Percentiles rank a stretch among this genome's conserved stretches.
These are phyloP conservation scores for Pyrus bretschneideri DNA, from an alignment of 306 rosid species.

Conservation along the genomic window DNA sequence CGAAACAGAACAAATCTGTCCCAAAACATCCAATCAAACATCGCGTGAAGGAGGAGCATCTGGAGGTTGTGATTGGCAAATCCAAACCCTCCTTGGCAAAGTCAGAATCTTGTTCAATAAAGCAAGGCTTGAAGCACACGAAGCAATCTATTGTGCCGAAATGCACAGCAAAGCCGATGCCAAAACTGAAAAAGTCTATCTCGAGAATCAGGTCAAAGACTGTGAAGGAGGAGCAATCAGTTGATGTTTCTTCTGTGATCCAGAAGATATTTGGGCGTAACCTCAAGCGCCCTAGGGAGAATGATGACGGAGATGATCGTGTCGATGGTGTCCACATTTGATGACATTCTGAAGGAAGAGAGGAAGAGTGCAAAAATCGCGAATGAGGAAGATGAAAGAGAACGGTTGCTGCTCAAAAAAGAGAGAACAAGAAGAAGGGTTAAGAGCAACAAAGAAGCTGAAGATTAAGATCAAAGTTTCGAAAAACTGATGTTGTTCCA, in stretches of 20 bases:
- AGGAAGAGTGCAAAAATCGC: not conserved
- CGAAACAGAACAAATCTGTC: not conserved
- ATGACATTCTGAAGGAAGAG: slow-evolving; percentile 1
- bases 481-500: not conserved
- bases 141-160: not conserved
- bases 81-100: not conserved
- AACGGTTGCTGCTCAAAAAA: not conserved
- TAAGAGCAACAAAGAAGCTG: not conserved
- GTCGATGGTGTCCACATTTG: not conserved
- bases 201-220: not conserved
- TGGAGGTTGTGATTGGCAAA: not conserved
- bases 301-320: not conserved
- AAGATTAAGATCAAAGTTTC: not conserved
- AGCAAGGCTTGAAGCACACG: not conserved
- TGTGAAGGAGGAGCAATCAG: not conserved
- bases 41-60: not conserved
- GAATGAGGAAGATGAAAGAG: not conserved
- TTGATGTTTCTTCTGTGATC: not conserved
- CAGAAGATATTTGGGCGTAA: not conserved
- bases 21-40: not conserved
- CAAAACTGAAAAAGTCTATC: not conserved
- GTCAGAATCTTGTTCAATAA: not conserved
- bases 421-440: not conserved
- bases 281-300: not conserved
- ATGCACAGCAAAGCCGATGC: not conserved